These are phyloP conservation scores for Hericium coralloides DNA, from an alignment of 768 basidiomycete species.

Conservation along the genomic window DNA sequence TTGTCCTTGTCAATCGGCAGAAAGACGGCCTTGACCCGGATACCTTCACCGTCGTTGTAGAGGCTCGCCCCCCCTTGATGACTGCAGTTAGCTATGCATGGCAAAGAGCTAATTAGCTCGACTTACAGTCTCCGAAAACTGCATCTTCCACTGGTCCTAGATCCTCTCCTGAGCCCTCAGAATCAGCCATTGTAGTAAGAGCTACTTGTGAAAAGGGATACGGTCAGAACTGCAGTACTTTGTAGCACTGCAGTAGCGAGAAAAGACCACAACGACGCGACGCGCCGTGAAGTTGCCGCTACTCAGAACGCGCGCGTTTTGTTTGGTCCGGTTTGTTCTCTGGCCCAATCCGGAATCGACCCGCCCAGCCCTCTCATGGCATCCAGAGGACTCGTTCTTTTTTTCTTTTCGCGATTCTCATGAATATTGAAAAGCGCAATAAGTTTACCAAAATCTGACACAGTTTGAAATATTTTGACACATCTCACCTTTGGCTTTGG, in stretches of 20 bases:
- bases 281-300: not conserved
- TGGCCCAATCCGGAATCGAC: not conserved
- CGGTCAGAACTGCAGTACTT: too few species aligned
- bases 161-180: not conserved
- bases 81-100: not conserved
- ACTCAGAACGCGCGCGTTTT: not conserved
- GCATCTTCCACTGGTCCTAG: not conserved
- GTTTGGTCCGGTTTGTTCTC: not conserved
- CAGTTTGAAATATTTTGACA: not conserved
- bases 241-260: too few species aligned
- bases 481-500: not conserved
- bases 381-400: too few species aligned
- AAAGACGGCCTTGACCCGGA: not conserved
- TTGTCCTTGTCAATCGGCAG: not conserved
- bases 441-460: not conserved
- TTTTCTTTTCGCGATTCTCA: too few species aligned
- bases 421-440: not conserved
- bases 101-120: not conserved
- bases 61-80: not conserved
- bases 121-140: not conserved
- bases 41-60: not conserved
- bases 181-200: not conserved
- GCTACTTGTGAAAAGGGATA: not conserved
- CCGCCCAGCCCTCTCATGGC: too few species aligned
- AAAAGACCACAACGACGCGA: not conserved